Base-by-base conservation (phyloP, 805 yeast species). In the Lipomyces yamadae region DNA sequence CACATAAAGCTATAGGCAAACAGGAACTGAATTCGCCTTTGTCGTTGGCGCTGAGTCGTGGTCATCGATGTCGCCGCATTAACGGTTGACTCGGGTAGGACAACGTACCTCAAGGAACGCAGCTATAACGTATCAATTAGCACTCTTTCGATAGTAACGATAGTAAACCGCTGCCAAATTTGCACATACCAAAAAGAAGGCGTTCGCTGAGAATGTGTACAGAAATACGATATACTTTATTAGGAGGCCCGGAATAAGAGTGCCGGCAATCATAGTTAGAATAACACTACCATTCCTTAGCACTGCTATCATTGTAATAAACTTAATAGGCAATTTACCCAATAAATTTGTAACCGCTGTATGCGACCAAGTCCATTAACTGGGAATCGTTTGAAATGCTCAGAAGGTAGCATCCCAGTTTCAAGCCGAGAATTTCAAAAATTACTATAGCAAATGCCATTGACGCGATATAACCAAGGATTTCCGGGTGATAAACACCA, bases 321-420 rank as follows among this genome's bases (percentile, higher is more conserved):
- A 8, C 87, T 72, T 85, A 76, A 54, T 87, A 75, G 72, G 88
- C 78, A 61, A 85, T 83, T 69, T 89, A 82, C 7, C 97, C 91
- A 52, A 96, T 92, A 76, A 92, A 96, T 77, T 95, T 95, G 82
- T 95, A 96, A 48, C 98, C 98, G 60, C 93, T 88, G 79, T 91
- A 95, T 68, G 97, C 88, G 8, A 91, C 84, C 68, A 95, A 81
- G 77, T 95, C 99, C 83, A 93, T 87, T 52, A 91, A 76, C 72
- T 87, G 90, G 48, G 69, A 69, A 18, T 71, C 72, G 56, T 54
- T 65, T 11, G 90, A 84, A 30, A 73, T 72, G 48, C 65, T 58
- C 67, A 95, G 82, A 58, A 94, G 81, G 78, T 94, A 95, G 65
- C 96, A 84, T 1, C 97, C 97, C 54, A 91, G 80, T 74, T 89